phyloP scores from a whole-genome alignment of 306 rosid genomes.

The Senna tora region DNA sequence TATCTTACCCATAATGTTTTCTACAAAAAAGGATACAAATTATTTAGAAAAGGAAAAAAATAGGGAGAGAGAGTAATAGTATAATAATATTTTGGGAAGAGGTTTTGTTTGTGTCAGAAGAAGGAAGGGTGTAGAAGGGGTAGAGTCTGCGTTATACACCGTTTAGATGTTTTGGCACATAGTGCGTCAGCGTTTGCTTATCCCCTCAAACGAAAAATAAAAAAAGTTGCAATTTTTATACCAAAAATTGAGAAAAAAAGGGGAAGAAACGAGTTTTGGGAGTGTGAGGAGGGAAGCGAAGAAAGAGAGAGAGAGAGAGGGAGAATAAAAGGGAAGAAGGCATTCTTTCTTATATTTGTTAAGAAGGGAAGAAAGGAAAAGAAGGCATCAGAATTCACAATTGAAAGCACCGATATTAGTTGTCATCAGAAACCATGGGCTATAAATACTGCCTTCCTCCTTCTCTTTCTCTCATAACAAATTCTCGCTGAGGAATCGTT shows the following conservation, averaged over 20 bases:
- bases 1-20: too few relatives aligned
- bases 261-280: background rate
- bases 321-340: too few relatives aligned
- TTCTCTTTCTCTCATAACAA: slow-evolving; percentile 14
- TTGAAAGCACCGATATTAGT: background rate
- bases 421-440: slow-evolving; percentile 11
- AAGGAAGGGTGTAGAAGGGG: too few relatives aligned
- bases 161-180: slow-evolving; percentile 4
- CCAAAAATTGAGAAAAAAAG: background rate
- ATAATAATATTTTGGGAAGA: too few relatives aligned
- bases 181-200: background rate
- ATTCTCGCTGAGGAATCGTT: slow-evolving; percentile 3
- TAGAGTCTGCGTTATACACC: background rate
- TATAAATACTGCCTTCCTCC: slow-evolving; percentile 1
- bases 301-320: too few relatives aligned
- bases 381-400: too few relatives aligned
- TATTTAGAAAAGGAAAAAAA: too few relatives aligned
- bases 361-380: too few relatives aligned
- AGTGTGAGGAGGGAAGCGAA: slow-evolving; percentile 1
- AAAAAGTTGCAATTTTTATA: background rate
- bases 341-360: too few relatives aligned
- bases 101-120: background rate
- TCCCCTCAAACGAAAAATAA: background rate
- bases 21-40: too few relatives aligned
- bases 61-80: too few relatives aligned